Evolutionary conservation across 1,284 basidiomycete species (phyloP).

Genomic region (Melanopsichium pennsylvanicum): DNA sequence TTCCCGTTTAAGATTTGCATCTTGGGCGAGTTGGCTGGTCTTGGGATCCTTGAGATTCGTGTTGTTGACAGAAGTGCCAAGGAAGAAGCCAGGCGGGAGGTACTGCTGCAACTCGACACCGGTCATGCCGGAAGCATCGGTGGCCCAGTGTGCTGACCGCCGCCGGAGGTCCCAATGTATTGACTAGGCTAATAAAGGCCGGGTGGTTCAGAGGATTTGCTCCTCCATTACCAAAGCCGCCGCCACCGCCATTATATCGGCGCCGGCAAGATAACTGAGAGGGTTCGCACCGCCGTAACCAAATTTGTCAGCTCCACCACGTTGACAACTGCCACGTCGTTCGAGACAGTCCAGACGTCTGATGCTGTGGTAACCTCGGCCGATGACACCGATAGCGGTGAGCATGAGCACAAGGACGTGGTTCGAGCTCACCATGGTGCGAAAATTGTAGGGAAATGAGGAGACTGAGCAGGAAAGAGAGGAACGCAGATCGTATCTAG

Average conservation of each 20-base stretch:
- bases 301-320: background rate
- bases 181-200: background rate
- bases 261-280: conserved; percentile 2
- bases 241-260: no score
- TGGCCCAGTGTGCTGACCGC: conserved; percentile 31
- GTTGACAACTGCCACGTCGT: conserved; percentile 1
- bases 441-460: background rate
- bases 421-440: conserved; percentile 34
- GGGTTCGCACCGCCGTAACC: background rate
- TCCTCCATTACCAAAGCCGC: conserved; percentile 13
- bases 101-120: conserved; percentile 21
- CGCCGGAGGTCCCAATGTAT: conserved; percentile 1
- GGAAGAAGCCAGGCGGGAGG: conserved; percentile 31
- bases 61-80: conserved; percentile 28
- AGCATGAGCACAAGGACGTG: conserved; percentile 34
- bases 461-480: background rate
- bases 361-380: conserved; percentile 7
- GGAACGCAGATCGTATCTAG: no score
- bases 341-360: conserved; percentile 29
- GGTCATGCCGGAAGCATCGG: conserved; percentile 34
- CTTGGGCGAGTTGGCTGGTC: conserved; percentile 34
- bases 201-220: conserved; percentile 22
- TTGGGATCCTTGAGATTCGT: conserved; percentile 36
- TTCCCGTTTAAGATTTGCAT: conserved; percentile 28
- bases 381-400: conserved; percentile 40